Conservation (phyloP, 2,329 filamentous ascomycete species). For the Colletotrichum sp. region DNA sequence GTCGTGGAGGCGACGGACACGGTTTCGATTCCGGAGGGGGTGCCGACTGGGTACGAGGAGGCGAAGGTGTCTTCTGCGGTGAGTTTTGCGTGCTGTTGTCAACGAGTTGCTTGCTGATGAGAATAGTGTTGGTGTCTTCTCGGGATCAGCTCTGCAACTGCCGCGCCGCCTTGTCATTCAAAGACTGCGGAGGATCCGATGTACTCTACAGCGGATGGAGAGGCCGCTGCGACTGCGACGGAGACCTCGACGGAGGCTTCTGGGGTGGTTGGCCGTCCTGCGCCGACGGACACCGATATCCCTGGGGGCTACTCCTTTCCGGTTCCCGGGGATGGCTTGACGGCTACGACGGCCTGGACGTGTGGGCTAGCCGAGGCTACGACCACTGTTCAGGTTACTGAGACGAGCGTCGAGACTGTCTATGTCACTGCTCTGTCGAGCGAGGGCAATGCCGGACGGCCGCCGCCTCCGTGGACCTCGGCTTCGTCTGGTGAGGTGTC, state of each 20-base stretch:
- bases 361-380: neutral
- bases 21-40: neutral
- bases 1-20: neutral
- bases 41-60: conserved; percentile 1
- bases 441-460: neutral
- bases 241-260: neutral
- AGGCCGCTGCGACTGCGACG: neutral
- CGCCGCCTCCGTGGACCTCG: neutral
- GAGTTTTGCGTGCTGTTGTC: neutral
- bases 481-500: neutral
- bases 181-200: neutral
- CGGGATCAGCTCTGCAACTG: neutral
- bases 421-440: neutral
- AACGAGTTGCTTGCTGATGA: neutral
- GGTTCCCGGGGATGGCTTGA: neutral
- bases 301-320: conserved; percentile 8
- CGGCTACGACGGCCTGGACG: neutral
- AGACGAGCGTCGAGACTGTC: conserved; percentile 1
- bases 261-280: neutral
- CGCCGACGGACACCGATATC: neutral
- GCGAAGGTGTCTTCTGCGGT: conserved; percentile 3
- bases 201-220: neutral
- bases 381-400: neutral
- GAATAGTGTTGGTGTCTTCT: conserved; percentile 15
- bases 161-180: neutral